Evolutionary conservation across 176 grass and related monocot genomes (phyloP).

Genomic region (Triticum turgidum): DNA sequence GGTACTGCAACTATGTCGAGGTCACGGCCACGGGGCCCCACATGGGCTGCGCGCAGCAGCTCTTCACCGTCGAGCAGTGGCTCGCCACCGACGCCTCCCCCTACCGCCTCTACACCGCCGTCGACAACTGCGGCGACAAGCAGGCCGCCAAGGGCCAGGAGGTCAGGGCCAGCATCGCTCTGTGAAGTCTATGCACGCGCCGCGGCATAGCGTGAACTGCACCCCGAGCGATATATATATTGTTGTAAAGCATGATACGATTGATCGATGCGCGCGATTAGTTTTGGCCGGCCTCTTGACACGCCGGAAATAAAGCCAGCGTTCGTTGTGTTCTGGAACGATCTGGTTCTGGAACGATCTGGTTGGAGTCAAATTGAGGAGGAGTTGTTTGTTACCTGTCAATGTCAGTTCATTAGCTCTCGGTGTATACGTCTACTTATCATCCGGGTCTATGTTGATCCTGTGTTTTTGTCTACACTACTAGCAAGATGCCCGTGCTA

Average conservation of each 20-base stretch:
- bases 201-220: background rate
- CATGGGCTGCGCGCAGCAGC: constrained; percentile 55
- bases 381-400: background rate
- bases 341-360: background rate
- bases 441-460: too few species aligned
- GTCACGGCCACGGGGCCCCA: constrained; percentile 72
- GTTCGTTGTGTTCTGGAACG: background rate
- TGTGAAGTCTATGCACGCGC: background rate
- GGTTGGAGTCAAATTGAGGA: background rate
- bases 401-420: background rate
- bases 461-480: too few species aligned
- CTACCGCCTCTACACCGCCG: constrained; percentile 50
- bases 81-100: constrained; percentile 74
- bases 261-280: background rate
- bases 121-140: constrained; percentile 17
- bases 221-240: background rate
- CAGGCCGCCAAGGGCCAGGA: background rate
- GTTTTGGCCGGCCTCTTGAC: background rate
- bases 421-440: too few species aligned
- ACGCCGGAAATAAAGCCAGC: background rate
- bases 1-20: constrained; percentile 97
- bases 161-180: background rate
- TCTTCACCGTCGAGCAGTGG: constrained; percentile 94
- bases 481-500: too few species aligned
- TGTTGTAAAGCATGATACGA: background rate